A percentile compares a stretch with the other conserved stretches of the same genome.
These are phyloP conservation scores for Dipodascus albidus DNA, from an alignment of 805 yeast species.

Conservation along the genomic window DNA sequence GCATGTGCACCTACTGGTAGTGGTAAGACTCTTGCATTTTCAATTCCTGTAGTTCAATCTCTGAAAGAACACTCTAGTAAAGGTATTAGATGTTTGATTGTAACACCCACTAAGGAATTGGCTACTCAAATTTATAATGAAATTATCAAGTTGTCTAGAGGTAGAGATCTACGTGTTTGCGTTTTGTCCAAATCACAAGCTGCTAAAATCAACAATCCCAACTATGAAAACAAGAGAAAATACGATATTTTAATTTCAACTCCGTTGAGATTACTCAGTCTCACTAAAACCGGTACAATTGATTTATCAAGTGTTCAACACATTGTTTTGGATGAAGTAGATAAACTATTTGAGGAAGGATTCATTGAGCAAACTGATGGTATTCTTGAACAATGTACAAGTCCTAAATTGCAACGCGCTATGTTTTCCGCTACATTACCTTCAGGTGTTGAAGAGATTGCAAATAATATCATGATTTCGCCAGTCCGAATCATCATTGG, in stretches of 20 bases:
- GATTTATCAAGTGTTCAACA: constrained; percentile 58
- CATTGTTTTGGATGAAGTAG: constrained; percentile 91
- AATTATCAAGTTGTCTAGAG: constrained; percentile 42
- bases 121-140: constrained; percentile 76
- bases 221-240: constrained; percentile 42
- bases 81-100: constrained; percentile 63
- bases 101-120: constrained; percentile 92
- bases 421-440: constrained; percentile 95
- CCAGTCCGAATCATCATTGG: constrained; percentile 85
- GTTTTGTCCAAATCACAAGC: constrained; percentile 63
- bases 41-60: constrained; percentile 68
- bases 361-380: constrained; percentile 88
- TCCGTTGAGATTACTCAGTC: constrained; percentile 78
- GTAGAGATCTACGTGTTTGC: constrained; percentile 46
- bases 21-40: constrained; percentile 88
- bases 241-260: constrained; percentile 79
- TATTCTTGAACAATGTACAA: constrained; percentile 48
- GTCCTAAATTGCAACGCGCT: constrained; percentile 43
- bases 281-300: constrained; percentile 49
- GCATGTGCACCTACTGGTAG: constrained; percentile 99
- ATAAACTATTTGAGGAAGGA: constrained; percentile 76
- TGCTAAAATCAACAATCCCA: constrained; percentile 41
- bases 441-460: constrained; percentile 81
- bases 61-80: constrained; percentile 25
- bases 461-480: constrained; percentile 71